phyloP scores from a whole-genome alignment of 2,329 filamentous ascomycete genomes.

The Arthroderma sp. region DNA sequence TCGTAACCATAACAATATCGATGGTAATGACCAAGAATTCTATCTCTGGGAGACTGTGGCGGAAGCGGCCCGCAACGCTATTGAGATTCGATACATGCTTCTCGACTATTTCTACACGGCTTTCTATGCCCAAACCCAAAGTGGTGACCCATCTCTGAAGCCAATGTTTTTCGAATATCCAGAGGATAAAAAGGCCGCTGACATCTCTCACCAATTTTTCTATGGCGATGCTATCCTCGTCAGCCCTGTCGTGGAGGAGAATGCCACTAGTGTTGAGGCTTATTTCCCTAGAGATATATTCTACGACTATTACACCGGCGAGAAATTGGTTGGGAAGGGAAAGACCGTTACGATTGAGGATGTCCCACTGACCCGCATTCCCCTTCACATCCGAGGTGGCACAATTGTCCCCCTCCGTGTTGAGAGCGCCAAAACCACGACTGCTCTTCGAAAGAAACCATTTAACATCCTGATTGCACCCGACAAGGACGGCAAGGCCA shows the following conservation, averaged over 20 bases:
- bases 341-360: slow-evolving; percentile 31
- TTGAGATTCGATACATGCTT: slow-evolving; percentile 60
- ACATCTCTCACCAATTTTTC: slow-evolving; percentile 45
- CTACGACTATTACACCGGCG: slow-evolving; percentile 47
- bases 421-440: slow-evolving; percentile 46
- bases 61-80: slow-evolving; percentile 52
- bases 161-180: slow-evolving; percentile 64
- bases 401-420: slow-evolving; percentile 45
- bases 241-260: slow-evolving; percentile 41
- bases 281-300: slow-evolving; percentile 47
- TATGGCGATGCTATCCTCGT: slow-evolving; percentile 45
- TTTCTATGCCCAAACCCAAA: slow-evolving; percentile 45
- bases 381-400: slow-evolving; percentile 50
- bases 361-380: slow-evolving; percentile 41
- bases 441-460: slow-evolving; percentile 45
- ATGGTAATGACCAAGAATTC: slow-evolving; percentile 52
- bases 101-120: slow-evolving; percentile 70
- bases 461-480: slow-evolving; percentile 62
- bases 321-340: slow-evolving; percentile 34
- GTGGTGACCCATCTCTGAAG: slow-evolving; percentile 53
- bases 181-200: slow-evolving; percentile 38
- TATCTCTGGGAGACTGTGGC: slow-evolving; percentile 56
- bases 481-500: slow-evolving; percentile 47
- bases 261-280: slow-evolving; percentile 39
- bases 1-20: slow-evolving; percentile 54